Conservation (phyloP, 2,329 filamentous ascomycete genomes). For the Graphilbum ipis-grandicollis region DNA sequence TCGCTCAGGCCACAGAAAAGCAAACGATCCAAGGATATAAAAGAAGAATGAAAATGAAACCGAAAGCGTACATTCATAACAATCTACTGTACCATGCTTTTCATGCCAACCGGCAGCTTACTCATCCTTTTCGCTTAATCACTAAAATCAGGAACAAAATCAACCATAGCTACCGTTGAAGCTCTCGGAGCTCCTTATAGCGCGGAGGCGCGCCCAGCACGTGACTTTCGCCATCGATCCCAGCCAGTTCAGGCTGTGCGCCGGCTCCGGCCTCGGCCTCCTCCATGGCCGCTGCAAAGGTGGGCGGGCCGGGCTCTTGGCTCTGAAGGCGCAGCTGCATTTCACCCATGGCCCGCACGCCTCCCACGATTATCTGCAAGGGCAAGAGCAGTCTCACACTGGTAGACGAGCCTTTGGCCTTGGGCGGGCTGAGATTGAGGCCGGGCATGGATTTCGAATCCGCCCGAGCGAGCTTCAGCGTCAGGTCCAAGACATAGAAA, state of each 20-base stretch:
- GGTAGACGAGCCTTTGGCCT: background rate
- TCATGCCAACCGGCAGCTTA: no score
- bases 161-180: no score
- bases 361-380: slow-evolving; percentile 4
- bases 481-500: slow-evolving; percentile 32
- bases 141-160: no score
- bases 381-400: slow-evolving; percentile 6
- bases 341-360: background rate
- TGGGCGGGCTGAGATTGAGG: slow-evolving; percentile 1
- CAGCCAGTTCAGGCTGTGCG: slow-evolving; percentile 23
- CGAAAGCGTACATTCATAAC: no score
- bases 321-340: slow-evolving; percentile 10
- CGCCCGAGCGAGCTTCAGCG: slow-evolving; percentile 20
- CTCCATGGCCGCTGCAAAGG: slow-evolving; percentile 30
- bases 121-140: no score
- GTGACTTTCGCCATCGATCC: slow-evolving; percentile 9
- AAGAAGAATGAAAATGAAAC: no score
- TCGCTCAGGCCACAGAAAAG: no score
- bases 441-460: slow-evolving; percentile 22
- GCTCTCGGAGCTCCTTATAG: no score
- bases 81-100: no score
- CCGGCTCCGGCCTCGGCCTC: slow-evolving; percentile 26
- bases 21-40: no score
- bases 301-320: slow-evolving; percentile 21
- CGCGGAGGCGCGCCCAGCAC: slow-evolving; percentile 13